A percentile compares a stretch with the other conserved stretches of the same genome.
Conservation (phyloP, 2,329 filamentous ascomycete species). For the Alternaria tenuissima region DNA sequence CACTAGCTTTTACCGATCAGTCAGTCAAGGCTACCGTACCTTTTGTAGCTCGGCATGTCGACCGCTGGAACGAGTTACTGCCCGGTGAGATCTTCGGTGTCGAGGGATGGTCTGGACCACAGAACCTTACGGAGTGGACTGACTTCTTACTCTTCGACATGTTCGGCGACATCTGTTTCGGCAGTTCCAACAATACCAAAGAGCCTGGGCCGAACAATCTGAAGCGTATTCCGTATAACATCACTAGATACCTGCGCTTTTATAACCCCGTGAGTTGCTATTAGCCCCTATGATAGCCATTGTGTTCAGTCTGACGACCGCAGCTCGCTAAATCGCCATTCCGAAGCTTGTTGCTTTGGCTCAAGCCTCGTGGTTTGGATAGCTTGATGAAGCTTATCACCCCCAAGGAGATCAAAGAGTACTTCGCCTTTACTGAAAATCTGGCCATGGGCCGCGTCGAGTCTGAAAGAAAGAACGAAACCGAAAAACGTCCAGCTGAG, state of each 20-base stretch:
- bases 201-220: constrained; percentile 27
- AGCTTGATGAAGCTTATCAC: constrained; percentile 6
- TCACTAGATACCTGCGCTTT: constrained; percentile 16
- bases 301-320: neutral
- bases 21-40: constrained; percentile 16
- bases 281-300: neutral
- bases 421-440: constrained; percentile 14
- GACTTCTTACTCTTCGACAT: constrained; percentile 55
- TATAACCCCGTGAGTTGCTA: constrained; percentile 13
- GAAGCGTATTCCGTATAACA: constrained; percentile 19
- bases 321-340: constrained; percentile 21
- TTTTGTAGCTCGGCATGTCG: constrained; percentile 22
- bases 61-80: constrained; percentile 24
- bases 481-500: constrained; percentile 7
- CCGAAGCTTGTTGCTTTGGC: constrained; percentile 18
- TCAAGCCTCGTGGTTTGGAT: constrained; percentile 14
- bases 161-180: constrained; percentile 41
- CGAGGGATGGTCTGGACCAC: constrained; percentile 18
- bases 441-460: constrained; percentile 8
- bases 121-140: constrained; percentile 14
- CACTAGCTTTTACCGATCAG: constrained; percentile 27
- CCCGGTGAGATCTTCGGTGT: neutral
- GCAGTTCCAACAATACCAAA: constrained; percentile 28
- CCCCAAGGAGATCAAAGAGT: constrained; percentile 12
- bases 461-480: constrained; percentile 4